Conservation (phyloP, 2,329 filamentous ascomycete species). For the Stachybotrys chartarum region DNA sequence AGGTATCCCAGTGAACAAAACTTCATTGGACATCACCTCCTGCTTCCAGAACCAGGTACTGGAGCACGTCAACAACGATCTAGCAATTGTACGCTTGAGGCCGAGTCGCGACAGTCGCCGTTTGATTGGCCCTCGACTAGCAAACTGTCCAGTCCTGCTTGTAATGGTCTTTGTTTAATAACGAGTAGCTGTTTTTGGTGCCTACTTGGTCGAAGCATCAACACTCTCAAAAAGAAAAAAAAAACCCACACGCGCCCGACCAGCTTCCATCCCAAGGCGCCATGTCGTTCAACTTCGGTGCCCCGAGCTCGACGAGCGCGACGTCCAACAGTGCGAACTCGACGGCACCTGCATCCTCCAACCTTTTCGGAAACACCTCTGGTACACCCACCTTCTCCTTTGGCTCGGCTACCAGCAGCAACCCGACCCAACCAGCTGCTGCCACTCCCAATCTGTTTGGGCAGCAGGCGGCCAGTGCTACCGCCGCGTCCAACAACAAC, state of each 20-base stretch:
- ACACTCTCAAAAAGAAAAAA: background rate
- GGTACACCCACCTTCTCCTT: slow-evolving; percentile 34
- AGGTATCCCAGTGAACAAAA: background rate
- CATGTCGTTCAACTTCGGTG: slow-evolving; percentile 34
- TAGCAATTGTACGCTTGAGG: background rate
- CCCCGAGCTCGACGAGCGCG: slow-evolving; percentile 23
- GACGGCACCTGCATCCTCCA: slow-evolving; percentile 30
- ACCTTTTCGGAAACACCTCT: slow-evolving; percentile 30
- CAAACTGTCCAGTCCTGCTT: background rate
- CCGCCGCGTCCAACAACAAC: slow-evolving; percentile 9
- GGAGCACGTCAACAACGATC: background rate
- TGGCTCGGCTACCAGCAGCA: slow-evolving; percentile 21
- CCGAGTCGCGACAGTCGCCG: background rate
- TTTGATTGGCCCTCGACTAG: background rate
- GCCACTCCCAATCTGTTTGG: slow-evolving; percentile 21
- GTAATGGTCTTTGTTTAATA: background rate
- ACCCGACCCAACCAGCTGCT: slow-evolving; percentile 9
- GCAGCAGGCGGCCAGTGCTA: slow-evolving; percentile 10
- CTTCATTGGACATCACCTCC: background rate
- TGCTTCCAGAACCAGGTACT: background rate
- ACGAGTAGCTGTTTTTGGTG: background rate
- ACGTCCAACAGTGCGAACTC: slow-evolving; percentile 21
- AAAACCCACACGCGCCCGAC: background rate
- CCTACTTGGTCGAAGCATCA: background rate
- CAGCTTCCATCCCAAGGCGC: slow-evolving; percentile 5